These are phyloP conservation scores for Coemansia reversa DNA, from an alignment of 192 early-diverging fungal species.

Conservation along the genomic window DNA sequence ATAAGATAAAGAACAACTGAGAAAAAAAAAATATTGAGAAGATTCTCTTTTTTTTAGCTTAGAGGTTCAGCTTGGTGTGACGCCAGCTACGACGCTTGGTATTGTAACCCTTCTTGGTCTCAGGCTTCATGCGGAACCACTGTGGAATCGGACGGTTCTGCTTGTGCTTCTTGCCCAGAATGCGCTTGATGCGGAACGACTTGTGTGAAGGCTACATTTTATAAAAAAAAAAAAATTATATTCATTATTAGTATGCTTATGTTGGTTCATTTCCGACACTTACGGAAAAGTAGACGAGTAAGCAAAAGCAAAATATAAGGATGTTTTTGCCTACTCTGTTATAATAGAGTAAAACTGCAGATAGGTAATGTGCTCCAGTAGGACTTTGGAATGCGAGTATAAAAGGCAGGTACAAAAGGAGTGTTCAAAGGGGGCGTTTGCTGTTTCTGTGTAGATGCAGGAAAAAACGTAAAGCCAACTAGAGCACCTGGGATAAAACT, in stretches of 20 bases:
- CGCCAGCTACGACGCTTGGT: conserved; percentile 99
- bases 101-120: conserved; percentile 97
- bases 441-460: too few relatives aligned
- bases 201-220: conserved; percentile 89
- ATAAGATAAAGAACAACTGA: too few relatives aligned
- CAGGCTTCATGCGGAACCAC: conserved; percentile 96
- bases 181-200: conserved; percentile 95
- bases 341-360: too few relatives aligned
- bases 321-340: neutral
- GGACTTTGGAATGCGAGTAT: too few relatives aligned
- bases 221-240: neutral
- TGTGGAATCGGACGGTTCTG: conserved; percentile 98
- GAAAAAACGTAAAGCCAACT: too few relatives aligned
- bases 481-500: too few relatives aligned
- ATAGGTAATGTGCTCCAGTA: too few relatives aligned
- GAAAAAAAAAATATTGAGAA: too few relatives aligned
- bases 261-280: neutral
- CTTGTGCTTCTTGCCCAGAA: conserved; percentile 97
- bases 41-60: conserved; percentile 43
- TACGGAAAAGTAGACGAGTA: too few relatives aligned
- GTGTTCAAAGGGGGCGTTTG: too few relatives aligned
- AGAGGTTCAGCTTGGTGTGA: conserved; percentile 96
- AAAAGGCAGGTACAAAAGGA: too few relatives aligned
- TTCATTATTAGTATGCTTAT: neutral
- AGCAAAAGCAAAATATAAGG: too few relatives aligned